Conservation (phyloP, 352 stramenopile species). For the Phytopythium ostracodes region DNA sequence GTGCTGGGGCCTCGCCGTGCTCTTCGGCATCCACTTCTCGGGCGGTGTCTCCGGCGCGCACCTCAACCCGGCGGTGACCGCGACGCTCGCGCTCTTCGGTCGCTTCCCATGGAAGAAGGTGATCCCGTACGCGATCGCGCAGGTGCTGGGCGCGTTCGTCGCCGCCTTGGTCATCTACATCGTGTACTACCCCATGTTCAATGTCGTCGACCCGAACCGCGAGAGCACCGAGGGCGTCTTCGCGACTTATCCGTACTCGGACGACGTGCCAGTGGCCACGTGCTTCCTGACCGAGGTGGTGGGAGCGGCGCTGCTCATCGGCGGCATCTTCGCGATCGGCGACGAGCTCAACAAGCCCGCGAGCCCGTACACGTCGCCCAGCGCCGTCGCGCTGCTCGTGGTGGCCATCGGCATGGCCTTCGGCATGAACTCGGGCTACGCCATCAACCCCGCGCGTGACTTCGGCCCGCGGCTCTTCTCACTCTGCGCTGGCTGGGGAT, state of each 20-base stretch:
- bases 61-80: constrained; percentile 54
- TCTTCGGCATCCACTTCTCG: constrained; percentile 52
- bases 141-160: constrained; percentile 43
- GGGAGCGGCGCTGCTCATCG: constrained; percentile 46
- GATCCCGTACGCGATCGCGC: constrained; percentile 30
- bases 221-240: constrained; percentile 38
- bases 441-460: constrained; percentile 52
- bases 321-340: constrained; percentile 48
- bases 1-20: constrained; percentile 53
- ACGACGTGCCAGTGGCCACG: constrained; percentile 32
- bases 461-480: constrained; percentile 40
- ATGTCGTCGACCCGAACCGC: constrained; percentile 34
- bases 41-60: constrained; percentile 48
- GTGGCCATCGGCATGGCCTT: constrained; percentile 57
- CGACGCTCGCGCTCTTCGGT: constrained; percentile 44
- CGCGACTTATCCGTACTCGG: constrained; percentile 40
- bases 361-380: constrained; percentile 32
- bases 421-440: constrained; percentile 63
- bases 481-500: constrained; percentile 31
- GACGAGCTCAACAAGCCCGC: constrained; percentile 53
- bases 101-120: constrained; percentile 45
- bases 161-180: constrained; percentile 38
- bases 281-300: constrained; percentile 66
- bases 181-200: constrained; percentile 49
- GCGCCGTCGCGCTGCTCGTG: constrained; percentile 41